Conservation (phyloP, 768 basidiomycete species). For the Lactarius sanguifluus region DNA sequence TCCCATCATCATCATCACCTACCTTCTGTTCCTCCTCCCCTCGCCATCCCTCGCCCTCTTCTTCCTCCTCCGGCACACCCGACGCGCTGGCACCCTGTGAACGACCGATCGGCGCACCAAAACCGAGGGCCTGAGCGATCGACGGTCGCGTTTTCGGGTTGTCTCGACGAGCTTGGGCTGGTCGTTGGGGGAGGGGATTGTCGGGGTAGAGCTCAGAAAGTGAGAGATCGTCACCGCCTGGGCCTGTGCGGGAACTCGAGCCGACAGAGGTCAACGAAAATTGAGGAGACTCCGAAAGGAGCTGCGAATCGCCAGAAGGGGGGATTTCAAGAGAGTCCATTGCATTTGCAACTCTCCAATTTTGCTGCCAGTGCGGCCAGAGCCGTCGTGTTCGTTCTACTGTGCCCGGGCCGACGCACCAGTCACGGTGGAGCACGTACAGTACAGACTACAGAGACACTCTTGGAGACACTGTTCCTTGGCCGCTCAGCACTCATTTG, state of each 20-base stretch:
- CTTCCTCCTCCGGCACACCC: slow-evolving; percentile 26
- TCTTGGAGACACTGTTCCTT: no score
- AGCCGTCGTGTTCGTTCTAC: no score
- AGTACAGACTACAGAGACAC: no score
- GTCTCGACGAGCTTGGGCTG: slow-evolving; percentile 19
- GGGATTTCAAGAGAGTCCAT: slow-evolving; percentile 38
- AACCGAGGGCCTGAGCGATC: slow-evolving; percentile 20
- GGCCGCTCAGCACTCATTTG: no score
- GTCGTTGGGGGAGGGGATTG: slow-evolving; percentile 36
- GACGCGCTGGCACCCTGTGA: slow-evolving; percentile 4
- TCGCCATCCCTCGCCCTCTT: slow-evolving; percentile 25
- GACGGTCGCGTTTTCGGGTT: slow-evolving; percentile 20
- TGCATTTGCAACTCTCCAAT: neutral
- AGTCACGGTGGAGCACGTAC: no score
- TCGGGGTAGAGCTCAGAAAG: slow-evolving; percentile 55
- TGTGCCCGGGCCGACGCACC: no score
- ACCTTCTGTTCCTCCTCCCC: slow-evolving; percentile 25
- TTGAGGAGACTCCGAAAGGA: slow-evolving; percentile 50
- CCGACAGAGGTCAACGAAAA: slow-evolving; percentile 33
- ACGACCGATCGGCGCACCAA: slow-evolving; percentile 4
- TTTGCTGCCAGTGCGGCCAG: neutral
- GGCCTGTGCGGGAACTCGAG: slow-evolving; percentile 39
- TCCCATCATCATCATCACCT: slow-evolving; percentile 25
- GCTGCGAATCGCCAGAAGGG: slow-evolving; percentile 13
- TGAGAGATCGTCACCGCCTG: slow-evolving; percentile 48